Evolutionary conservation across 2,329 filamentous ascomycete species (phyloP), one percentile per base, ranked within the genome.

Genomic region (Pestalotiopsis sp.): DNA sequence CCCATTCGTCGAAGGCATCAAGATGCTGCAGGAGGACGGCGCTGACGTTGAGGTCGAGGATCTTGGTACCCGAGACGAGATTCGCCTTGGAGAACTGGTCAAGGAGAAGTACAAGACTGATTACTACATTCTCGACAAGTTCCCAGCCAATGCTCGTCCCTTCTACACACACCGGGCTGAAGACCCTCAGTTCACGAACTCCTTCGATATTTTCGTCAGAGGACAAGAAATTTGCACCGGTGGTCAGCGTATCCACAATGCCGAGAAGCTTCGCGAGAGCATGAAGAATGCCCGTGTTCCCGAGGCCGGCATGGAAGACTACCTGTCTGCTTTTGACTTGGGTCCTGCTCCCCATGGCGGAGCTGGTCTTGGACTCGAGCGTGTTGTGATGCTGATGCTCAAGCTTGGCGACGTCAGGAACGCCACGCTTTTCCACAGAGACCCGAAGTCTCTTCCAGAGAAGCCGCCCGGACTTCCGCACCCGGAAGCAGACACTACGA

Each of bases 111-210:
- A 92, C 76, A 86, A 89, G 67, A 97, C 95, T 0, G 95, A 98
- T 76, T 97, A 97, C 83, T 98, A 96, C 81, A 92, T 98, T 71
- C 87, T 98, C 56, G 95, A 98, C 86, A 97, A 97, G 77, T 98
- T 98, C 84, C 95, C 95, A 0, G 62, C 69, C 56, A 70, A 70
- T 31, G 69, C 69, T 13, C 66, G 69, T 27, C 69, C 69, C 5
- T 70, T 70, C 59, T 70, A 70, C 61, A 70, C 69, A 4, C 69
- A 70, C 66, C 62, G 58, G 25, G 69, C 63, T 49, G 84, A 91
- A 17, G 89, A 97, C 75, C 84, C 88, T 13, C 85, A 87, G 41
- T 89, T 90, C 78, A 98, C 95, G 65, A 97, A 97, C 78, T 97
- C 95, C 0, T 98, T 97, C 75, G 95, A 98, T 78, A 97, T 98